These are phyloP conservation scores for Monascus ruber DNA, from an alignment of 2,329 filamentous ascomycete species.

Conservation along the genomic window DNA sequence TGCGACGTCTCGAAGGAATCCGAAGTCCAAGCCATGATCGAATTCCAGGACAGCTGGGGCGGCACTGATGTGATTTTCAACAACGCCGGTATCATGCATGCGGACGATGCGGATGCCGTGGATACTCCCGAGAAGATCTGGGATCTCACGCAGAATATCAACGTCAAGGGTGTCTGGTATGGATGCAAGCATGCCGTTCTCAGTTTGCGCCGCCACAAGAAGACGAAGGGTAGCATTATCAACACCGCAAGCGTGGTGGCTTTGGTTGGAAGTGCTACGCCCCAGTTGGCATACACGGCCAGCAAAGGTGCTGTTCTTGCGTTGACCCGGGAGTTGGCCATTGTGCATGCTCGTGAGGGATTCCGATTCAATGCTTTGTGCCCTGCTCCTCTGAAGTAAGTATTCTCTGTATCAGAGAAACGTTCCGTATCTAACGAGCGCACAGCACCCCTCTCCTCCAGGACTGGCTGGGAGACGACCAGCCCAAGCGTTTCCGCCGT, in stretches of 20 bases:
- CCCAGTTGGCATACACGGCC: constrained; percentile 85
- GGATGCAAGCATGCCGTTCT: constrained; percentile 86
- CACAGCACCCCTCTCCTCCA: constrained; percentile 69
- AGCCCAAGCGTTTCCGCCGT: constrained; percentile 66
- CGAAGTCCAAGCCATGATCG: constrained; percentile 64
- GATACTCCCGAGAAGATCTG: constrained; percentile 82
- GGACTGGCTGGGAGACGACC: constrained; percentile 85
- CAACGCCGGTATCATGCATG: constrained; percentile 96
- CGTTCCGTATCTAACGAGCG: not conserved
- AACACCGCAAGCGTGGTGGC: constrained; percentile 88
- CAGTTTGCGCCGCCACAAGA: constrained; percentile 65
- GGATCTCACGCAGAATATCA: constrained; percentile 88
- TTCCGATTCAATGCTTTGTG: constrained; percentile 86
- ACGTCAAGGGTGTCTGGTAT: constrained; percentile 97
- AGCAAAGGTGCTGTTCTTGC: constrained; percentile 88
- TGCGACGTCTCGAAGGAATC: constrained; percentile 80
- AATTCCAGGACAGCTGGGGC: constrained; percentile 69
- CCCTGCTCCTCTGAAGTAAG: constrained; percentile 72
- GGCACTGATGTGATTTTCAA: constrained; percentile 91
- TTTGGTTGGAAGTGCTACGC: constrained; percentile 73
- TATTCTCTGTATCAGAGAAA: not conserved
- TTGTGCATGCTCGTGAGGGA: constrained; percentile 81
- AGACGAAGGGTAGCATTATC: constrained; percentile 72
- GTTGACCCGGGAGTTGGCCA: constrained; percentile 78
- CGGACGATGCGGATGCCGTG: constrained; percentile 65